A percentile compares a stretch with the other conserved stretches of the same genome.
These are phyloP conservation scores for Eimeria tenella DNA, from an alignment of 169 alveolate species.

Conservation along the genomic window DNA sequence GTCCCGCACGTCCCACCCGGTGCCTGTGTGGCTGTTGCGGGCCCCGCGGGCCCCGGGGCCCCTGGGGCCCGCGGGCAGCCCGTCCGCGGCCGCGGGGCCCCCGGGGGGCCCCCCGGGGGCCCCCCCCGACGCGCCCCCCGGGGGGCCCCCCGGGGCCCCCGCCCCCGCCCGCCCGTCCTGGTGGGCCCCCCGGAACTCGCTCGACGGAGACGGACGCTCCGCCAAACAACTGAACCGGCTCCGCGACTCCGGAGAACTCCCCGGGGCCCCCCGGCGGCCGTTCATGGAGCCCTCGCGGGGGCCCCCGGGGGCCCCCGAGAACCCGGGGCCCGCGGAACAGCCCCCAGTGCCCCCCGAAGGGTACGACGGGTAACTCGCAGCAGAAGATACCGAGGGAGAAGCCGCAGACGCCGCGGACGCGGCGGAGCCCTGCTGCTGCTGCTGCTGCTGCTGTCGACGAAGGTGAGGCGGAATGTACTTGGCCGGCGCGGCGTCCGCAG, in stretches of 20 bases:
- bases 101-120: neutral
- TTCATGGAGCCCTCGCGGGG: neutral
- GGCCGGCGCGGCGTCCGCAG: constrained; percentile 46
- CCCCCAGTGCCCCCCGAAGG: constrained; percentile 37
- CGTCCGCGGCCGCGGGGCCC: constrained; percentile 27
- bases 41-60: too few species aligned
- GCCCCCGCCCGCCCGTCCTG: constrained; percentile 4
- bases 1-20: constrained; percentile 84
- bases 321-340: neutral
- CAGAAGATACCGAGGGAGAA: constrained; percentile 14
- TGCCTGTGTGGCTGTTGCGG: constrained; percentile 73
- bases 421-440: constrained; percentile 21
- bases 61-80: constrained; percentile 5
- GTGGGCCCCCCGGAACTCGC: constrained; percentile 8
- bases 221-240: constrained; percentile 44
- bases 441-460: constrained; percentile 67
- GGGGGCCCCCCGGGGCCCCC: neutral
- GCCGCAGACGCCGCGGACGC: constrained; percentile 31
- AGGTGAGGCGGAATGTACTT: constrained; percentile 69
- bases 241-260: constrained; percentile 14
- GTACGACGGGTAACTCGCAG: constrained; percentile 24
- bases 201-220: constrained; percentile 28
- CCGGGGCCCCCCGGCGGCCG: constrained; percentile 20
- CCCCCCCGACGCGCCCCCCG: neutral
- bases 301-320: neutral